Base-by-base conservation (phyloP, 2,329 filamentous ascomycete species). In the Torrubiellomyces zombiae region DNA sequence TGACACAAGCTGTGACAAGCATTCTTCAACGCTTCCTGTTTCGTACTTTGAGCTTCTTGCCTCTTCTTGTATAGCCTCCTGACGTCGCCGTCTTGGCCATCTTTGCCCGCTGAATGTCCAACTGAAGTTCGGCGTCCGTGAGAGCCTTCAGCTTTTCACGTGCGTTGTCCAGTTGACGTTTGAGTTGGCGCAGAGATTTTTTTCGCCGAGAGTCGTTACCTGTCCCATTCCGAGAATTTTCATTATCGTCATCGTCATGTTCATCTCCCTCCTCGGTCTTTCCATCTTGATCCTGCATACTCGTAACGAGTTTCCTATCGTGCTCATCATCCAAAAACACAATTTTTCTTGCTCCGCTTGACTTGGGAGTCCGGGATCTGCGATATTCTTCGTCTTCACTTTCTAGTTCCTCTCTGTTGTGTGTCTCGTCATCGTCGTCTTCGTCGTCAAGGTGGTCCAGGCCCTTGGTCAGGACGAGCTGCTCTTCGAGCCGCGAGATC, bases 81-180 rank as follows among this genome's bases (percentile, higher is more conserved):
- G 63, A 59, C 2, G 68, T 74, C 7, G 63, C 55, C 35, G 67
- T 71, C 54, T 75, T 75, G 18, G 66, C 67, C 68, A 74, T 75
- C 43, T 62, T 66, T 11, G 67, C 63, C 30, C 62, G 55, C 45
- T 74, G 67, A 27, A 68, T 31, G 32, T 69, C 67, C 14, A 75
- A 52, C 36, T 61, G 51, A 19, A 55, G 48, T 46, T 75, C 70
- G 14, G 67, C 63, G 13, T 58, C 51, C n/a, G 58, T 51, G 15
- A 75, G 48, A 2, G 55, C 53, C 39, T 56, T 55, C 32, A 72
- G 51, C 45, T 69, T 65, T 47, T 63, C 60, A 34, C 54, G 58
- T 5, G 65, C 59, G 12, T 43, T 48, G 26, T 56, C 55, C 12
- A 74, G 48, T 32, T 61, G 61, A 20, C 53, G 44, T 20, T 51